These are phyloP conservation scores for Thraustochytrium sp. DNA, from an alignment of 352 stramenopile genomes.

Conservation along the genomic window DNA sequence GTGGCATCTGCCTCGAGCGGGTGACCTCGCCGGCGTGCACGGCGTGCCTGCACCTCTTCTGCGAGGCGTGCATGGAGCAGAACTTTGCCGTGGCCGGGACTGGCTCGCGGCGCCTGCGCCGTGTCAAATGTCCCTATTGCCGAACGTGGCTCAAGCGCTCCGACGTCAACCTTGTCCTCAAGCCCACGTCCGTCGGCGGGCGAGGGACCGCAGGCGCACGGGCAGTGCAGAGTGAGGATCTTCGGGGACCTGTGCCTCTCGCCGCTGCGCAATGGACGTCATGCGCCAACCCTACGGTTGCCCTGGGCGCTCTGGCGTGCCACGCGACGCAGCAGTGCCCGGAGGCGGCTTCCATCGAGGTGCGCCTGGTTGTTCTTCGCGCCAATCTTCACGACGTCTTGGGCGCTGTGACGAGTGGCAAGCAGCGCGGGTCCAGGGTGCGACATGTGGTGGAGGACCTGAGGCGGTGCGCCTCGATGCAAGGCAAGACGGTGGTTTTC, in stretches of 20 bases:
- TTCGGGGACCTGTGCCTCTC: too few relatives aligned
- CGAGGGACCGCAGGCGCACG: neutral
- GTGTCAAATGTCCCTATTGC: neutral
- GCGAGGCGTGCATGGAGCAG: neutral
- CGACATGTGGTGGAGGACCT: neutral
- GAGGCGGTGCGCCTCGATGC: neutral
- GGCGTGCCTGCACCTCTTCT: constrained; percentile 15
- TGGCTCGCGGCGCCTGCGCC: too few relatives aligned
- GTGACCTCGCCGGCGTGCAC: neutral
- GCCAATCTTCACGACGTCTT: neutral
- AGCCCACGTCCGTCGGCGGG: neutral
- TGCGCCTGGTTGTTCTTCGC: neutral
- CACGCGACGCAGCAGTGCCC: too few relatives aligned
- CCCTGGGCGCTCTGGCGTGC: too few relatives aligned
- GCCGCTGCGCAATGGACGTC: too few relatives aligned
- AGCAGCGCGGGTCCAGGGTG: neutral
- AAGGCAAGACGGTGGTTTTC: constrained; percentile 19
- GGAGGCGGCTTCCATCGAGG: too few relatives aligned
- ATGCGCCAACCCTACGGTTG: too few relatives aligned
- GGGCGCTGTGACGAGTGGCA: too few relatives aligned
- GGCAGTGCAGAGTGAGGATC: neutral
- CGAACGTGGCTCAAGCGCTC: neutral
- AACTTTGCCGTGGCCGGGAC: neutral
- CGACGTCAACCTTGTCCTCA: neutral
- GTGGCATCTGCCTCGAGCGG: constrained; percentile 7